These are phyloP conservation scores for Fusarium odoratissimum DNA, from an alignment of 2,329 filamentous ascomycete species.

Conservation along the genomic window DNA sequence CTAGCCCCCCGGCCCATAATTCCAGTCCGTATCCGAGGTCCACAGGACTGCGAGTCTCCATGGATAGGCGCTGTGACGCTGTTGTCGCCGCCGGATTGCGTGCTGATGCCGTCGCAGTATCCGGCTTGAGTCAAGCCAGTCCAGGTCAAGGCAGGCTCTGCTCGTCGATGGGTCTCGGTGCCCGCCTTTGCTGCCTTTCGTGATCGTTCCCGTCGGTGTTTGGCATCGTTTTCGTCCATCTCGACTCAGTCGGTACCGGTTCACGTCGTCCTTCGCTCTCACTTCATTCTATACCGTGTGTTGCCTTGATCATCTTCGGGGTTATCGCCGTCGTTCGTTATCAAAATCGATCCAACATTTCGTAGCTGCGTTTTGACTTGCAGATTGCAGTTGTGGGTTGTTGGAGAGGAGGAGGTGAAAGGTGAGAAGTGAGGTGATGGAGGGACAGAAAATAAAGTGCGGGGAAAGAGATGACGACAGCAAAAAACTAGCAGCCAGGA, in stretches of 20 bases:
- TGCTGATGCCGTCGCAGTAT: conserved; percentile 38
- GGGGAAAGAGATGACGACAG: conserved; percentile 34
- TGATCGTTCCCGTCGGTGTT: conserved; percentile 32
- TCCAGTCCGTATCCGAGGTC: conserved; percentile 40
- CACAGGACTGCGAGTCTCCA: conserved; percentile 33
- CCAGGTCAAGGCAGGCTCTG: conserved; percentile 36
- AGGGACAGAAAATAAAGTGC: conserved; percentile 43
- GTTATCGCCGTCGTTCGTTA: background rate
- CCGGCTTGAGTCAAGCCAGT: conserved; percentile 40
- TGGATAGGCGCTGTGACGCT: conserved; percentile 43
- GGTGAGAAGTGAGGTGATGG: conserved; percentile 17
- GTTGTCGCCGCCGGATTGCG: conserved; percentile 41
- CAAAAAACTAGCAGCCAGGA: background rate
- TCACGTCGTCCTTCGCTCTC: background rate
- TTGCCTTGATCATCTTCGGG: background rate
- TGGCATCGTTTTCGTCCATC: conserved; percentile 36
- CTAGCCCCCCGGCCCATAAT: conserved; percentile 44
- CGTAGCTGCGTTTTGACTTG: conserved; percentile 13
- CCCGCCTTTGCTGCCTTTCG: conserved; percentile 32
- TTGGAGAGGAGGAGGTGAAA: conserved; percentile 34
- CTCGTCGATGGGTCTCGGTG: conserved; percentile 31
- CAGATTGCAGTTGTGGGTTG: conserved; percentile 36
- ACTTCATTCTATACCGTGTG: background rate
- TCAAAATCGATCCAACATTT: background rate
- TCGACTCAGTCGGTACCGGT: conserved; percentile 25